Evolutionary conservation across 768 basidiomycete species (phyloP).

Genomic region (Amanita muscaria): DNA sequence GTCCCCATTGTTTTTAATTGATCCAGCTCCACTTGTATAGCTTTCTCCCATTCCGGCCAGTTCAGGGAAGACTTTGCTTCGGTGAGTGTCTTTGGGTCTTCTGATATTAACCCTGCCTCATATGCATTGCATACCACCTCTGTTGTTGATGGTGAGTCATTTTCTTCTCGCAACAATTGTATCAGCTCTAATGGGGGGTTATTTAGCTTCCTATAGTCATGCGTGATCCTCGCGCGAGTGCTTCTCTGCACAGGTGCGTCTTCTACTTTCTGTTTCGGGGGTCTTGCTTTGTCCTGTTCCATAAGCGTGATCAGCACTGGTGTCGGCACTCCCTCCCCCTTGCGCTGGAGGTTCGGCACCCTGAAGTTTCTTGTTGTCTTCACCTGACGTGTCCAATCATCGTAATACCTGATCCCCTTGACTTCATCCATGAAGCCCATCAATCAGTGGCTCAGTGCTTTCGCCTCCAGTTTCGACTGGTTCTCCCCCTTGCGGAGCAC

Average conservation of each 20-base stretch:
- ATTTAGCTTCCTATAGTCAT: slow-evolving; percentile 1
- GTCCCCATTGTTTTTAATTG: slow-evolving; percentile 20
- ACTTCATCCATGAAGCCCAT: neutral
- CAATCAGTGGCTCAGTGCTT: neutral
- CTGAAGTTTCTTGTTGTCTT: neutral
- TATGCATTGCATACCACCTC: no score
- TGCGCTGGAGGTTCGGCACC: neutral
- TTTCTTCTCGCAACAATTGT: neutral
- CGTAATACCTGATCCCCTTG: neutral
- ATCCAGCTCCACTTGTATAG: slow-evolving; percentile 6
- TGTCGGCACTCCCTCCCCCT: neutral
- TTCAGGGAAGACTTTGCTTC: slow-evolving; percentile 15
- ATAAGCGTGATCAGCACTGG: no score
- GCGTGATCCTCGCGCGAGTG: neutral
- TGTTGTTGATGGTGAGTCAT: no score
- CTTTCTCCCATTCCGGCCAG: slow-evolving; percentile 10
- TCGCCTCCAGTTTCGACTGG: neutral
- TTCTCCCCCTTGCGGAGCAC: neutral
- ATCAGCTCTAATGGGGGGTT: no score
- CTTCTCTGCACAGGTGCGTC: neutral
- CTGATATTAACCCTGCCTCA: neutral
- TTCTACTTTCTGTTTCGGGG: no score
- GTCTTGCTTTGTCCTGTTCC: neutral
- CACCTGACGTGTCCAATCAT: neutral
- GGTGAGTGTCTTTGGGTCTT: neutral